Evolutionary conservation across 768 basidiomycete species (phyloP).

Genomic region (Trametes cubensis): DNA sequence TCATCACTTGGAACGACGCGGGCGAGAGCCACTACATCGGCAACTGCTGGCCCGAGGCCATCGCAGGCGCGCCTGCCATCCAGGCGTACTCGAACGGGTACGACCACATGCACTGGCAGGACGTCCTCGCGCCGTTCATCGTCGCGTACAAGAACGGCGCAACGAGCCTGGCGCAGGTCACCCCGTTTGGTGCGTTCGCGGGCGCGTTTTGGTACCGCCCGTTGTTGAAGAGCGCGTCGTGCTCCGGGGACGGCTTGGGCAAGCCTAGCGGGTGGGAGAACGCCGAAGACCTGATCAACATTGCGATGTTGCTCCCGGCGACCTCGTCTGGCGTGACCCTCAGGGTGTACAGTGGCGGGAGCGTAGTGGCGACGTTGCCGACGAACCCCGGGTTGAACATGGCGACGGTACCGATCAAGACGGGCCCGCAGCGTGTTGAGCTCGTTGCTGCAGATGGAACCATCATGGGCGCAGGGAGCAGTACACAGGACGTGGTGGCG

Average conservation of each 20-base stretch:
- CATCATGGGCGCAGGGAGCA: conserved; percentile 6
- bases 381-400: conserved; percentile 11
- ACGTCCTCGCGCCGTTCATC: conserved; percentile 34
- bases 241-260: conserved; percentile 16
- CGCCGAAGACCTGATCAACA: conserved; percentile 14
- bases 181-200: conserved; percentile 28
- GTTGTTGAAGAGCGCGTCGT: conserved; percentile 33
- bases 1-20: conserved; percentile 78
- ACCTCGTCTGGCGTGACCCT: conserved; percentile 5
- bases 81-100: conserved; percentile 43
- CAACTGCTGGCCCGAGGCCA: conserved; percentile 44
- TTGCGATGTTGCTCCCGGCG: conserved; percentile 13
- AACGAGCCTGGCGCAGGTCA: conserved; percentile 7
- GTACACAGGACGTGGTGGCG: conserved; percentile 9
- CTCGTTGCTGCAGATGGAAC: background rate
- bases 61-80: conserved; percentile 48
- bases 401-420: conserved; percentile 2
- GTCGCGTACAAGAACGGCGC: conserved; percentile 32
- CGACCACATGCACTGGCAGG: conserved; percentile 37
- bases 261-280: conserved; percentile 13
- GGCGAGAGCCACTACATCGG: conserved; percentile 76
- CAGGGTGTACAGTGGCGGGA: conserved; percentile 10
- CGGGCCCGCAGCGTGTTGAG: conserved; percentile 13
- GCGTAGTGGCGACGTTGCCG: background rate
- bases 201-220: conserved; percentile 38